Base-by-base conservation (phyloP, 257 asterid genomes). In the Przewalskia tangutica region DNA sequence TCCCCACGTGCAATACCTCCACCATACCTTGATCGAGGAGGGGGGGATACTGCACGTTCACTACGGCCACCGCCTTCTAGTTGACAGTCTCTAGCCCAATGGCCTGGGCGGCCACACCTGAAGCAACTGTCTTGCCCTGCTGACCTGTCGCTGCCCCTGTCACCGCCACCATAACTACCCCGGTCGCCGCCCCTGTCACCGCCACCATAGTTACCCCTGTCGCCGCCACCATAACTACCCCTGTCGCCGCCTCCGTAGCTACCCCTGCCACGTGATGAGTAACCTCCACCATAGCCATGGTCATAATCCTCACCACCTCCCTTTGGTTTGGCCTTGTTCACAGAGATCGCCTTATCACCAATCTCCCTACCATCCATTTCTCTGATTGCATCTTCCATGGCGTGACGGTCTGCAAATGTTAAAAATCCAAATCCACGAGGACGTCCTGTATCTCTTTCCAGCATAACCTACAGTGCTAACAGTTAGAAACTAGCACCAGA, bases 381-480 rank as follows among this genome's bases (percentile, higher is more conserved):
- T 76, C 95, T 89, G 84, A 96, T 96, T 9, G 99, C 97, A 59
- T 92, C 95, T 38, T 96, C 99, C 99, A 96, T 94, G 42, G 95
- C 93, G 38, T 95, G 90, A 55, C 94, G 95, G 81, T 96, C 99
- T 70, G 93, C 91, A 89, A 96, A 96, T 63, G 98, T 94, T 83
- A 96, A 85, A 88, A 94, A 96, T 54, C 99, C 99, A 87, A 96
- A 96, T 83, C 98, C 99, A 60, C 99, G 98, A 67, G 99, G 99
- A 70, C 98, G 98, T 20, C 98, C 98, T 34, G 99, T 93, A 40
- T 93, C 98, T 88, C 98, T 91, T 86, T 96, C 99, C 84, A 92
- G 88, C 98, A 96, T 91, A 70, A 96, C 85, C 99, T 94, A 82
- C 84, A 83, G 46, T 3, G 23, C 79, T 23, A 23, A 50, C 14